phyloP scores from a whole-genome alignment of 2,329 filamentous ascomycete species.

The Epichloe gansuensis region DNA sequence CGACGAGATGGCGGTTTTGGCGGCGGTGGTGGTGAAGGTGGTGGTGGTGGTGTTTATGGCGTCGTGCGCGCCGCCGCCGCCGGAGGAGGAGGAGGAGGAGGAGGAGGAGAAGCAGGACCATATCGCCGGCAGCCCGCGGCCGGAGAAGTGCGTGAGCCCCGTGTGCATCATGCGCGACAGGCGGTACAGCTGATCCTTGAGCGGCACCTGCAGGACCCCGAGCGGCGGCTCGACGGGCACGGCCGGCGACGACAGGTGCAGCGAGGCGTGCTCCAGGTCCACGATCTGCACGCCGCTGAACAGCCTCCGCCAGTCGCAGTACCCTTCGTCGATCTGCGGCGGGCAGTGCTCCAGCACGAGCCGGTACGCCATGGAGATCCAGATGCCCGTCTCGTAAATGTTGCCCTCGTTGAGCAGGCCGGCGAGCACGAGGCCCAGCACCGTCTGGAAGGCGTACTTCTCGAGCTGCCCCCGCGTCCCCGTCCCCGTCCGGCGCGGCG shows the following conservation, averaged over 20 bases:
- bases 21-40: too few species aligned
- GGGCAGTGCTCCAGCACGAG: conserved; percentile 29
- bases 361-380: conserved; percentile 31
- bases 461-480: conserved; percentile 8
- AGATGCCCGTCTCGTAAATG: conserved; percentile 29
- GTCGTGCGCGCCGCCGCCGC: too few species aligned
- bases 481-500: conserved; percentile 10
- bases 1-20: too few species aligned
- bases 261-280: conserved; percentile 29
- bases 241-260: conserved; percentile 28
- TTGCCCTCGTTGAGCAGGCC: conserved; percentile 29
- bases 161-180: conserved; percentile 33
- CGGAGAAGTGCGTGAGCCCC: conserved; percentile 29
- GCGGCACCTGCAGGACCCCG: conserved; percentile 22
- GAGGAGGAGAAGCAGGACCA: conserved; percentile 25
- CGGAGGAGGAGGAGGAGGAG: too few species aligned
- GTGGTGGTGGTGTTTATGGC: too few species aligned
- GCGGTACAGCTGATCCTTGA: conserved; percentile 27
- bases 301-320: conserved; percentile 27
- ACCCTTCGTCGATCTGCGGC: conserved; percentile 22
- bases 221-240: conserved; percentile 28
- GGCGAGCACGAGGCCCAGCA: conserved; percentile 29
- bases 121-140: conserved; percentile 28
- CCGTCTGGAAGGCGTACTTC: conserved; percentile 30
- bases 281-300: conserved; percentile 29